Base-by-base conservation (phyloP, 805 yeast genomes). In the Jamesozyma lodderae region DNA sequence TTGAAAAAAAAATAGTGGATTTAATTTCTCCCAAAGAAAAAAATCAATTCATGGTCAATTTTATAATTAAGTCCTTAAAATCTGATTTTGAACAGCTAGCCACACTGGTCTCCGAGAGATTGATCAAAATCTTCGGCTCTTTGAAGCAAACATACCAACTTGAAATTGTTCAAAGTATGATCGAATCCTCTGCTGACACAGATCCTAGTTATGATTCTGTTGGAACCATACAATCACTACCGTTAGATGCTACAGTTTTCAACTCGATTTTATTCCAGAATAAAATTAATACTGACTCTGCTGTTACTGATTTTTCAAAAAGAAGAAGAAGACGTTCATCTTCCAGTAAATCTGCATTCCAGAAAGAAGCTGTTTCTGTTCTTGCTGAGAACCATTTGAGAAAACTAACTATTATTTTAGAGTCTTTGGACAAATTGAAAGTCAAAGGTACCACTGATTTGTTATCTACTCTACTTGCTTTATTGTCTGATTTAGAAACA, bases 321-420 rank as follows among this genome's bases (percentile, higher is more conserved):
- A 57, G 57, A 42, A 75, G 95, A 62, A 78, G 96, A 68, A 74
- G 96, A 65, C 64, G 83, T 47, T 79, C 92, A 1, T 77, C 92
- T 1, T 71, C 90, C 1, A 79, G 76, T 53, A 87, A 78, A 51
- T 81, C 80, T n/a, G 72, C 80, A 68, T 76, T 80, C 38, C 73
- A 77, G 64, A 68, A 64, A 41, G 82, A 80, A 38, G 82, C 77
- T 41, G 72, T 88, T 32, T 76, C 81, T 10, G 72, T 68, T 35
- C 68, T 84, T 59, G 96, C 96, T 0, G 79, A 86, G 37, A 60
- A 66, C 13, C 95, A 88, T 55, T 65, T 88, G 57, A 77, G 75
- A 49, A 85, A 80, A 51, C 69, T 88, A 25, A 84, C 96, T 2
- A 63, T 81, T 19, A 67, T 87, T 17, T 67, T 92, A 46, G 97